Percentiles rank a stretch among this genome's conserved stretches.
Conservation (phyloP, 371 early-diverging fungal genomes). For the Fennellomyces sp. region DNA sequence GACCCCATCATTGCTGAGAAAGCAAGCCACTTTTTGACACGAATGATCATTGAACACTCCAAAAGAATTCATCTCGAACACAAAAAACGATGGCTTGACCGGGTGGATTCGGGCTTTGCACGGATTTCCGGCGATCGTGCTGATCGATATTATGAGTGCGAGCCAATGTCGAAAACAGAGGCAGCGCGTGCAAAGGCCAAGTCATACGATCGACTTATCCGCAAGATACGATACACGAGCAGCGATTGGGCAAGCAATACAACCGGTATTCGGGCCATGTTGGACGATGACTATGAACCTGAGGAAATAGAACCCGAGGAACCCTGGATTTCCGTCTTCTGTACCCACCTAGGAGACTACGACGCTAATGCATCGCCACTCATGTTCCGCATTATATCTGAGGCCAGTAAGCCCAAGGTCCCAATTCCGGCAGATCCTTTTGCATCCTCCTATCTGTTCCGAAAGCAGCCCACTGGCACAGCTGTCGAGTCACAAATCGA, state of each 20-base stretch:
- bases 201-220: slow-evolving; percentile 33
- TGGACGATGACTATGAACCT: slow-evolving; percentile 34
- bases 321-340: slow-evolving; percentile 47
- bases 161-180: slow-evolving; percentile 32
- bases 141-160: slow-evolving; percentile 10
- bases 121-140: not conserved
- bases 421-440: slow-evolving; percentile 33
- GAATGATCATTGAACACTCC: slow-evolving; percentile 49
- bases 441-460: slow-evolving; percentile 32
- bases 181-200: slow-evolving; percentile 43
- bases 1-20: slow-evolving; percentile 46
- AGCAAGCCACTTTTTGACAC: slow-evolving; percentile 45
- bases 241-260: slow-evolving; percentile 35
- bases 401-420: slow-evolving; percentile 29
- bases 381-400: slow-evolving; percentile 34
- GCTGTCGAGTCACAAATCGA: slow-evolving; percentile 18
- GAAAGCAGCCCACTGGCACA: slow-evolving; percentile 4
- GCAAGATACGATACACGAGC: slow-evolving; percentile 15
- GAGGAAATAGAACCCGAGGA: slow-evolving; percentile 33
- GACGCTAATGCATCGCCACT: slow-evolving; percentile 28
- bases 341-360: slow-evolving; percentile 20
- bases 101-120: slow-evolving; percentile 31
- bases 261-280: slow-evolving; percentile 28
- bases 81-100: slow-evolving; percentile 11
- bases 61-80: slow-evolving; percentile 23